Percentiles rank a stretch among this genome's conserved stretches.
Conservation (phyloP, 139 green algal genomes). For the Chlamydomonas asymmetrica region DNA sequence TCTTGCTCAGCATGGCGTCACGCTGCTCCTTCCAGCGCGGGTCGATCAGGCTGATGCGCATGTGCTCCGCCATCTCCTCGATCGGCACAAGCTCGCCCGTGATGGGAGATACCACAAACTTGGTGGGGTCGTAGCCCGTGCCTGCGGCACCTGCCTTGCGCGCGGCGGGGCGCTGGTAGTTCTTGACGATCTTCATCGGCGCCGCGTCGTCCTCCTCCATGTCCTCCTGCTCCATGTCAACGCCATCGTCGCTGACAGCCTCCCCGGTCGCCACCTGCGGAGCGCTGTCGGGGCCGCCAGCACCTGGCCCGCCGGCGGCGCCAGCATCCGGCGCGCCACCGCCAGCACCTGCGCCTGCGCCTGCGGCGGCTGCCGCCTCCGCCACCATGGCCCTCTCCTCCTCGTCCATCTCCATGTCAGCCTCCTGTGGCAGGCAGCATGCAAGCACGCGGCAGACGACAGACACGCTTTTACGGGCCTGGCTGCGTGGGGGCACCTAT, state of each 20-base stretch:
- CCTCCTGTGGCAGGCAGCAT: slow-evolving; percentile 12
- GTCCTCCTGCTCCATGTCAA: slow-evolving; percentile 60
- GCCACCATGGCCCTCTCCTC: slow-evolving; percentile 83
- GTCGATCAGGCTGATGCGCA: slow-evolving; percentile 86
- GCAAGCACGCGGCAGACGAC: too few species aligned
- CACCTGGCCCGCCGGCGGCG: background rate
- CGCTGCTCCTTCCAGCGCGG: slow-evolving; percentile 92
- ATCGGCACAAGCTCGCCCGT: slow-evolving; percentile 83
- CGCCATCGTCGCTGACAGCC: slow-evolving; percentile 23
- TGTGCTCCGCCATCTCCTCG: slow-evolving; percentile 81
- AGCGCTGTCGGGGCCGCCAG: slow-evolving; percentile 14
- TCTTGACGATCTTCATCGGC: slow-evolving; percentile 82
- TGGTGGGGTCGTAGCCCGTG: slow-evolving; percentile 60
- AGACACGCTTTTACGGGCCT: too few species aligned
- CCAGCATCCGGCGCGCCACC: background rate
- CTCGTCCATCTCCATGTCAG: slow-evolving; percentile 92
- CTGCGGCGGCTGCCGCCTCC: slow-evolving; percentile 46
- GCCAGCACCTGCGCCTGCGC: background rate
- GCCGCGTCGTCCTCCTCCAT: slow-evolving; percentile 49
- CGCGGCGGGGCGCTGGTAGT: slow-evolving; percentile 82
- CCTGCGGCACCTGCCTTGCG: slow-evolving; percentile 25
- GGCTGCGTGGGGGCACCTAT: too few species aligned
- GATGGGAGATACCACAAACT: slow-evolving; percentile 94
- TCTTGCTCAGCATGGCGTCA: slow-evolving; percentile 92
- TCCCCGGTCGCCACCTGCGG: slow-evolving; percentile 1